Base-by-base conservation (phyloP, 495 filamentous ascomycete genomes). In the Pyronema domesticum region DNA sequence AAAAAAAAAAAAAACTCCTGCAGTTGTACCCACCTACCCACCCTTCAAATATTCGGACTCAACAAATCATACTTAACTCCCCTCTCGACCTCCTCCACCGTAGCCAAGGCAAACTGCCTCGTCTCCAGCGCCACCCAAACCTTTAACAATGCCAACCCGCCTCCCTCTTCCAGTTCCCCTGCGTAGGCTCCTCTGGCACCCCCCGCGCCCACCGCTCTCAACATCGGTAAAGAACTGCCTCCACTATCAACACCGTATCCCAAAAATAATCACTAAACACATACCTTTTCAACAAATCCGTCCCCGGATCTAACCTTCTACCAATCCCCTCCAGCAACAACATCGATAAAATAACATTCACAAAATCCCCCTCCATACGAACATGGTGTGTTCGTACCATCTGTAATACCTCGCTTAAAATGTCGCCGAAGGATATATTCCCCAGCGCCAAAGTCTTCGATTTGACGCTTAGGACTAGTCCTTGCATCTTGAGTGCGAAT, bases 341-440 rank as follows among this genome's bases (percentile, higher is more conserved):
- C 47, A 95, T 95, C 35, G 83, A 89, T 52, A 99, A 84, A 14
- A 99, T 89, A 2, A 99, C 91, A 63, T 99, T 99, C 53, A 96
- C 89, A 67, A 95, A 99, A 65, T 99, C 93, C 1, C 93, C 93
- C 63, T 96, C 93, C 35, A 99, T 76, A 7, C 93, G 76, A 1
- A 99, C 93, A 63, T 99, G 93, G 64, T 99, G 89, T 13, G 72
- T 71, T 33, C 93, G 79, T 44, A 99, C 93, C 89, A 99, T 96
- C 40, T 72, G 72, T 23, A 99, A 71, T 7, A 96, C 89, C 55
- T 94, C 77, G 58, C 86, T 86, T 11, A 99, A 68, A 23, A 99
- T 82, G 61, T 99, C 93, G 0, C 91, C 93, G 60, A 99, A 95
- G 69, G 85, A 94, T 69, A 99, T 83, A 57, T 86, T 95, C 0